These are phyloP conservation scores for Solanum tarapatanum DNA, from an alignment of 257 asterid species.

Conservation along the genomic window DNA sequence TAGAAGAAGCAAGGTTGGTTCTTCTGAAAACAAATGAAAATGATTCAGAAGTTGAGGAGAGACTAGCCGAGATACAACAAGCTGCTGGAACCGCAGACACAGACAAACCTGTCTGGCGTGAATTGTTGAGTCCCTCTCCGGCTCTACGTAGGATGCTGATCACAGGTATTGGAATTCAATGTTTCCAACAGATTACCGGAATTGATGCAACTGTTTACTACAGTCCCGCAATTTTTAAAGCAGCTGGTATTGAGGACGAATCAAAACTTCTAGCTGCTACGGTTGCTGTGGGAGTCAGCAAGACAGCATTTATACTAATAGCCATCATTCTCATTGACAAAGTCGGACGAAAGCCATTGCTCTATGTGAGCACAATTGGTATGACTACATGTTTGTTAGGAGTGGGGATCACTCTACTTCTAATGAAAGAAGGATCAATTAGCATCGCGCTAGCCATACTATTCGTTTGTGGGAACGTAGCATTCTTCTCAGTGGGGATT, in stretches of 20 bases:
- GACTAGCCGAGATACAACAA: constrained; percentile 56
- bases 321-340: constrained; percentile 71
- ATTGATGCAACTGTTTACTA: constrained; percentile 90
- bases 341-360: constrained; percentile 79
- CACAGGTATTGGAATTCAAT: constrained; percentile 80
- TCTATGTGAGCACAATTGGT: constrained; percentile 80
- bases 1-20: constrained; percentile 64
- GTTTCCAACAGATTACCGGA: constrained; percentile 84
- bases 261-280: constrained; percentile 80
- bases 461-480: constrained; percentile 73
- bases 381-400: constrained; percentile 71
- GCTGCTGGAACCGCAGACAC: constrained; percentile 38
- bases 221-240: constrained; percentile 68
- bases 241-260: constrained; percentile 60
- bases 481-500: constrained; percentile 76
- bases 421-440: constrained; percentile 32
- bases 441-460: constrained; percentile 38
- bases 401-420: constrained; percentile 33
- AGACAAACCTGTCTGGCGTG: constrained; percentile 67
- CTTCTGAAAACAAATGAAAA: constrained; percentile 66
- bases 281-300: constrained; percentile 76
- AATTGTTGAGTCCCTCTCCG: constrained; percentile 59
- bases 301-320: constrained; percentile 54
- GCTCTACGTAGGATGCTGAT: constrained; percentile 58
- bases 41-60: constrained; percentile 67